phyloP scores from a whole-genome alignment of 2,329 filamentous ascomycete species.

The Conoideocrella luteorostrata region DNA sequence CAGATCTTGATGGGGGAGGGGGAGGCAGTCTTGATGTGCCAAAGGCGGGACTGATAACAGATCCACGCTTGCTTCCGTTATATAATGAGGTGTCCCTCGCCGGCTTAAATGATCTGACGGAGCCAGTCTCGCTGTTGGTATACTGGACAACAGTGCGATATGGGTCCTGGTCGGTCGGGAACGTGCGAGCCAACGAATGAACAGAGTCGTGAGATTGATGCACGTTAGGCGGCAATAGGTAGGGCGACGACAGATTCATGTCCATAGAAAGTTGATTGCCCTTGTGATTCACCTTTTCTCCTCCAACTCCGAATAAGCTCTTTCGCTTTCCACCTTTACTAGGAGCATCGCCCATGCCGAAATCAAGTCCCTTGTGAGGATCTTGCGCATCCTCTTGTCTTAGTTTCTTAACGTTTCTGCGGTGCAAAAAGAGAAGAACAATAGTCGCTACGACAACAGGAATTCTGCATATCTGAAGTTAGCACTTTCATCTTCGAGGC shows the following conservation, averaged over 20 bases:
- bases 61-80: constrained; percentile 33
- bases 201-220: constrained; percentile 80
- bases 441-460: constrained; percentile 62
- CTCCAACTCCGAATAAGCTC: constrained; percentile 44
- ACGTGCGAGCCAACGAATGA: constrained; percentile 72
- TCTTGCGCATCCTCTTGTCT: constrained; percentile 74
- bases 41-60: constrained; percentile 18
- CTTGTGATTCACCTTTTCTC: constrained; percentile 45
- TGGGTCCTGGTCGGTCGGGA: constrained; percentile 73
- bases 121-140: constrained; percentile 48
- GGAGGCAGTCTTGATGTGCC: constrained; percentile 22
- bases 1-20: constrained; percentile 28
- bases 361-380: constrained; percentile 87
- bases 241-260: constrained; percentile 74
- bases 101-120: constrained; percentile 45
- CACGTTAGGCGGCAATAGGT: constrained; percentile 80
- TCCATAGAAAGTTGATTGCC: constrained; percentile 60
- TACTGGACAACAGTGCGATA: constrained; percentile 63
- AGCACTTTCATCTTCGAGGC: neutral
- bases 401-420: constrained; percentile 66
- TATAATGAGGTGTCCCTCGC: constrained; percentile 37
- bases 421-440: constrained; percentile 71
- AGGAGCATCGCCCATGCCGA: constrained; percentile 63
- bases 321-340: constrained; percentile 28
- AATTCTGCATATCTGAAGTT: constrained; percentile 48